These are phyloP conservation scores for Vinca minor DNA, from an alignment of 257 asterid species.

Conservation along the genomic window DNA sequence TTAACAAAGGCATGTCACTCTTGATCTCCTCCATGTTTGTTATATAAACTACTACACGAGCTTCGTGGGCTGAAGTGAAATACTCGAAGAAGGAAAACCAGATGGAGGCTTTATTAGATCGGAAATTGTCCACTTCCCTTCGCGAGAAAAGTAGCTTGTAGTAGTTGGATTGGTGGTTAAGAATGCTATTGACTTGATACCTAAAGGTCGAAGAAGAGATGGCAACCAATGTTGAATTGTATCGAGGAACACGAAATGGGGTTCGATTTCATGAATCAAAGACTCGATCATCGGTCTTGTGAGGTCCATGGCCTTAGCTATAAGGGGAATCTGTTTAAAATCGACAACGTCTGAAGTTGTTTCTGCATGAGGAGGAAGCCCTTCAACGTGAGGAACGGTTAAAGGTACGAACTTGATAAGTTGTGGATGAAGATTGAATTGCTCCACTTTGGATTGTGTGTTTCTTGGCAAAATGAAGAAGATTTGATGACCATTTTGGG, in stretches of 20 bases:
- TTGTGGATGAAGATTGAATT: constrained; percentile 28
- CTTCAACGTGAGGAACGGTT: constrained; percentile 34
- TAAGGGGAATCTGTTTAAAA: constrained; percentile 6
- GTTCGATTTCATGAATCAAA: constrained; percentile 20
- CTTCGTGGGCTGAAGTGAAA: constrained; percentile 18
- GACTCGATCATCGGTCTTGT: constrained; percentile 25
- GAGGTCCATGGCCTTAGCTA: constrained; percentile 43
- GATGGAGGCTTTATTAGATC: constrained; percentile 13
- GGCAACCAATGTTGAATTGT: constrained; percentile 47
- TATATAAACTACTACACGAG: constrained; percentile 1
- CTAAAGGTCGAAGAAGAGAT: constrained; percentile 22
- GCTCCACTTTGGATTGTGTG: constrained; percentile 11
- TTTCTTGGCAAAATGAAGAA: constrained; percentile 31
- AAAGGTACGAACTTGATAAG: constrained; percentile 33
- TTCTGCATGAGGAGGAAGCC: constrained; percentile 44
- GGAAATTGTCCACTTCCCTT: background rate
- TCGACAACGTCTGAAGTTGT: constrained; percentile 42
- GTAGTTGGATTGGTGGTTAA: constrained; percentile 16
- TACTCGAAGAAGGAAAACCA: constrained; percentile 21
- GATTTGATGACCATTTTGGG: constrained; percentile 40
- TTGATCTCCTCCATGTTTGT: background rate
- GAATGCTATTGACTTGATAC: constrained; percentile 13
- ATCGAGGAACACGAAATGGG: constrained; percentile 44
- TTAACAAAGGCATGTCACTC: constrained; percentile 3
- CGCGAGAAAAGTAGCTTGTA: constrained; percentile 5